Evolutionary conservation across 2,329 filamentous ascomycete species (phyloP), one percentile per base, ranked within the genome.

Genomic region (Alternaria consortialis): DNA sequence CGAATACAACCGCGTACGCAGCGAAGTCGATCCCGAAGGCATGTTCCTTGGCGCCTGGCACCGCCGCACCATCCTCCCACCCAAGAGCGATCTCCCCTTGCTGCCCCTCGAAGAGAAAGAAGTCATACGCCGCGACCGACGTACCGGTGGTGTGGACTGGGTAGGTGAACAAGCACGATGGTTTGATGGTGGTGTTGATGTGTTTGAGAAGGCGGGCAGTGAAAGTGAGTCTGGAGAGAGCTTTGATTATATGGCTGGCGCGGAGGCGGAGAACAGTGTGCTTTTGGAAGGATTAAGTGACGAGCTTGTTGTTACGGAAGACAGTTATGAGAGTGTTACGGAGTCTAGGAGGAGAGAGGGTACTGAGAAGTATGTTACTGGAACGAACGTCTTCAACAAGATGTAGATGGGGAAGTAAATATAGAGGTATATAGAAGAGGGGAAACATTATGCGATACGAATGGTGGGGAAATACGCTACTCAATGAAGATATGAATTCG

Each of bases 41-140:
- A 90, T 97, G 86, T 97, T 97, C 79, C 84, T 94, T 13, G 94
- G 94, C 2, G 89, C 93, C 50, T 99, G 94, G 94, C 93, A 97
- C 79, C 85, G 91, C 29, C 85, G 90, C 53, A 77, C 74, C 1
- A 66, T 81, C n/a, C 67, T 79, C 2, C 77, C 77, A 0, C 56
- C 72, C 4, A 71, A 69, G 32, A 60, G 64, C 2, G 70, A 77
- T 25, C 47, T 74, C 7, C 72, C 76, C 8, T 42, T 73, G 0
- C 72, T 79, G 23, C 68, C 80, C 2, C 68, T 78, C 5, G 78
- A 83, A 60, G 82, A 83, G 57, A 80, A 82, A 27, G 76, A 82
- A 56, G 69, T 83, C 2, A 79, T 80, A 59, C 66, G 72, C 40
- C 68, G 73, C 13, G 57, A 60, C 13, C 67, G 74, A 0, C 65